A percentile compares a stretch with the other conserved stretches of the same genome.
Evolutionary conservation across 2,329 filamentous ascomycete genomes (phyloP).

Genomic region (Xylaria sp.): DNA sequence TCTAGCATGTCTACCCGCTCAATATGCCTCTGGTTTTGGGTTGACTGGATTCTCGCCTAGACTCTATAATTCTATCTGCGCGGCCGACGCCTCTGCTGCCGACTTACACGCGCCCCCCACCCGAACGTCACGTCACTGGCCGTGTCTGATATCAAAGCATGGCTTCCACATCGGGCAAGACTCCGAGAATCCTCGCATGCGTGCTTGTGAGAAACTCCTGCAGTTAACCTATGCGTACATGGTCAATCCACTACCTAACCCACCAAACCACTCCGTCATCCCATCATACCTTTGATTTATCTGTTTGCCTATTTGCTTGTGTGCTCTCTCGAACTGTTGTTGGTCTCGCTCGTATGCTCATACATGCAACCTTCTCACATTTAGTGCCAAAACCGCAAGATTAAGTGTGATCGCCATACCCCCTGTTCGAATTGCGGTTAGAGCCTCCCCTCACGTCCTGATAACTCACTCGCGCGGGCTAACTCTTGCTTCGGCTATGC

Average conservation of each 20-base stretch:
- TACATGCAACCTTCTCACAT: neutral
- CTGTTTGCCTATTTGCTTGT: neutral
- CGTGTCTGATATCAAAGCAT: conserved; percentile 35
- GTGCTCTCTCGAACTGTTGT: neutral
- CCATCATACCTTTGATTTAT: no score
- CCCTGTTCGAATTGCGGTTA: conserved; percentile 66
- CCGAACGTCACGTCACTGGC: neutral
- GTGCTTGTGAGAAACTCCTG: conserved; percentile 37
- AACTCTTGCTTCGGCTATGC: conserved; percentile 18
- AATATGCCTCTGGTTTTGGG: neutral
- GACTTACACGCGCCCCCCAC: conserved; percentile 15
- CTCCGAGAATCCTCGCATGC: conserved; percentile 47
- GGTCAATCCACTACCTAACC: no score
- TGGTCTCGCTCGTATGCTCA: conserved; percentile 3
- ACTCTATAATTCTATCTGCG: conserved; percentile 15
- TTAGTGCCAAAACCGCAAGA: conserved; percentile 70
- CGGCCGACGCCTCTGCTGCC: conserved; percentile 20
- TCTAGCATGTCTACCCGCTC: neutral
- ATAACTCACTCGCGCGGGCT: neutral
- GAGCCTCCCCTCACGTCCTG: conserved; percentile 6
- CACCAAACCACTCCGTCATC: neutral
- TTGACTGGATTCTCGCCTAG: neutral
- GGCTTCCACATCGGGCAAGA: conserved; percentile 44
- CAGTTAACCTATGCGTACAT: no score
- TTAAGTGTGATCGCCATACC: conserved; percentile 69